These are phyloP conservation scores for Zygoascus biomembranicola DNA, from an alignment of 805 yeast genomes.

Conservation along the genomic window DNA sequence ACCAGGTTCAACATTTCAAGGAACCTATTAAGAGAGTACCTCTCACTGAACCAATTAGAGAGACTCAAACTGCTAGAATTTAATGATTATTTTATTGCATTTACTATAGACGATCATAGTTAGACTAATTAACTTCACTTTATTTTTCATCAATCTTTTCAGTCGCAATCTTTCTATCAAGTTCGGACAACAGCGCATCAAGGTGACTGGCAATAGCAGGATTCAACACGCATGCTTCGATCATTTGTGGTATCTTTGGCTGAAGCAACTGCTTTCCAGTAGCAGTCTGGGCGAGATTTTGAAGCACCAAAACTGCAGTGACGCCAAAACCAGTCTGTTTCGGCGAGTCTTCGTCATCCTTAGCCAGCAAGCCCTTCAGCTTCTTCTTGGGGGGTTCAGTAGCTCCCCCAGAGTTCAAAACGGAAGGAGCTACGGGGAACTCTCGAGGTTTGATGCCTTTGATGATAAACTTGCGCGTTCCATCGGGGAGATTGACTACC, in stretches of 20 bases:
- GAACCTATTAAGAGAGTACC: background rate
- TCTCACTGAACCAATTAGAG: background rate
- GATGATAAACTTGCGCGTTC: slow-evolving; percentile 77
- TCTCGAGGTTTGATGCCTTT: slow-evolving; percentile 88
- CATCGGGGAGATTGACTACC: slow-evolving; percentile 65
- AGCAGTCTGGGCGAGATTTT: slow-evolving; percentile 28
- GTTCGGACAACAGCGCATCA: slow-evolving; percentile 18
- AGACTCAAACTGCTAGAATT: background rate
- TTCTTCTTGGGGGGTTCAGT: slow-evolving; percentile 3
- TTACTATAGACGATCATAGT: background rate
- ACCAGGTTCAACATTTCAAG: slow-evolving; percentile 1
- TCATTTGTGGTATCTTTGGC: slow-evolving; percentile 12
- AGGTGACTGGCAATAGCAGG: slow-evolving; percentile 18
- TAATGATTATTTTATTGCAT: background rate
- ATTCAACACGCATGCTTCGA: slow-evolving; percentile 20
- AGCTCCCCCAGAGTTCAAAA: slow-evolving; percentile 10
- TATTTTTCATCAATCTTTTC: background rate
- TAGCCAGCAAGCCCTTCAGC: background rate
- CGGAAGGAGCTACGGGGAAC: slow-evolving; percentile 25
- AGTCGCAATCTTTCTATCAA: background rate
- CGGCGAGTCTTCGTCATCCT: slow-evolving; percentile 1
- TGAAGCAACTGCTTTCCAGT: slow-evolving; percentile 19
- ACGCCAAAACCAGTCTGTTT: slow-evolving; percentile 18
- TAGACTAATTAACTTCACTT: background rate
- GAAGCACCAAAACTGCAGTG: slow-evolving; percentile 29